phyloP scores from a whole-genome alignment of 306 rosid species.

The Cicer chorassanicum region DNA sequence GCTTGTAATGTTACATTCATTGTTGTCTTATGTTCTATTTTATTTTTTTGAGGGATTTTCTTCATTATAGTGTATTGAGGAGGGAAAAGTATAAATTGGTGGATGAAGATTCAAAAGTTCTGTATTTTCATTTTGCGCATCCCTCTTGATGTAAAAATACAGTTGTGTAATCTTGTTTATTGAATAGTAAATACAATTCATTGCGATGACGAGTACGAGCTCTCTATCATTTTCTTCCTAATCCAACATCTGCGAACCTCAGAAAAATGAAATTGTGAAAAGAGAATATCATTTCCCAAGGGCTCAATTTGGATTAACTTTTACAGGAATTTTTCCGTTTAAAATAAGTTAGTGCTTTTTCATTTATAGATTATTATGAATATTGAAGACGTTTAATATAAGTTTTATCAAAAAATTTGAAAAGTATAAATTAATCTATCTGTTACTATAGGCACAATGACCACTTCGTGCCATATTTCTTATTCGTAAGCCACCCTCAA shows the following conservation, averaged over 20 bases:
- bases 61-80: constrained; percentile 44
- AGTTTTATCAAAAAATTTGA: too few relatives aligned
- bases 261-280: not conserved
- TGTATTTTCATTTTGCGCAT: constrained; percentile 34
- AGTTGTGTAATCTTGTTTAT: constrained; percentile 46
- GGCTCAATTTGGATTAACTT: not conserved
- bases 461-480: not conserved
- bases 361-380: not conserved
- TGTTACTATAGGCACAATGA: too few relatives aligned
- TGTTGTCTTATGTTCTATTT: constrained; percentile 44
- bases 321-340: not conserved
- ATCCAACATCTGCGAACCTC: not conserved
- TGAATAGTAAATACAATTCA: constrained; percentile 43
- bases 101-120: constrained; percentile 37
- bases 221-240: not conserved
- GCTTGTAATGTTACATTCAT: constrained; percentile 51
- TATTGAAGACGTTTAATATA: too few relatives aligned
- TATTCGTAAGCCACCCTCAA: not conserved
- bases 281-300: not conserved
- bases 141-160: constrained; percentile 51
- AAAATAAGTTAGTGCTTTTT: not conserved
- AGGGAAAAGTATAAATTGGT: constrained; percentile 45
- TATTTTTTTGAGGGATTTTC: constrained; percentile 45
- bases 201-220: constrained; percentile 31
- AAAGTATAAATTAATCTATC: not conserved